Base-by-base conservation (phyloP, 768 basidiomycete species). In the Lactifluus hygrophoroides region DNA sequence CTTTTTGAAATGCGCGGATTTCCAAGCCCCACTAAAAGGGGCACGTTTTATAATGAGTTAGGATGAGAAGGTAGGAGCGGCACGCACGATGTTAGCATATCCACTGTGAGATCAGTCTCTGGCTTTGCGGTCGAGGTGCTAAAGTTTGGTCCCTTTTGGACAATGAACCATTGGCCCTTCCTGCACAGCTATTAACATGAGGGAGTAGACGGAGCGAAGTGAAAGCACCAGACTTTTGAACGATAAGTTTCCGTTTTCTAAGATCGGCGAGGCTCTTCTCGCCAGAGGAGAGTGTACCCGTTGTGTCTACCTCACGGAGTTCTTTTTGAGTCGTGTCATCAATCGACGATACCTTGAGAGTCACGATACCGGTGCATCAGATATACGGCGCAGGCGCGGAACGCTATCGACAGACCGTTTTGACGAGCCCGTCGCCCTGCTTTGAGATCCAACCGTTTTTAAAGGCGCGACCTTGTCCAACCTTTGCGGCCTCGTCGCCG, bases 361-460 rank as follows among this genome's bases (percentile, higher is more conserved):
- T 1, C 28, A 58, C 44, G 25, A 32, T 51, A 43, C 25, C 10
- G 14, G 35, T 7, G n/a, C 17, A 57, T 63, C n/a, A 63, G 54
- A n/a, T 21, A 37, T 49, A 68, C 35, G 38, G 60, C 19, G 19
- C 8, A n/a, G 32, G 25, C 5, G n/a, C 21, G 27, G 40, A 38
- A n/a, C 25, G 38, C 56, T 61, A n/a, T 11, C 30, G 49, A 80
- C 90, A 64, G 61, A 95, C 94, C 61, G 85, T 76, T 74, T 89
- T 88, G 46, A 95, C 83, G 64, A 99, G 82, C 19, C 88, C 90
- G 62, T 82, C 80, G 8, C 89, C 91, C 63, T 95, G 88, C 71
- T 97, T 98, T 21, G 77, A 79, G 61, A 98, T 92, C 96, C 96
- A 99, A 56, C 88, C 90, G 66, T 89, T 93, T 76, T 94, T 97